phyloP scores from a whole-genome alignment of 371 early-diverging fungal genomes.

The Actinomucor elegans region DNA sequence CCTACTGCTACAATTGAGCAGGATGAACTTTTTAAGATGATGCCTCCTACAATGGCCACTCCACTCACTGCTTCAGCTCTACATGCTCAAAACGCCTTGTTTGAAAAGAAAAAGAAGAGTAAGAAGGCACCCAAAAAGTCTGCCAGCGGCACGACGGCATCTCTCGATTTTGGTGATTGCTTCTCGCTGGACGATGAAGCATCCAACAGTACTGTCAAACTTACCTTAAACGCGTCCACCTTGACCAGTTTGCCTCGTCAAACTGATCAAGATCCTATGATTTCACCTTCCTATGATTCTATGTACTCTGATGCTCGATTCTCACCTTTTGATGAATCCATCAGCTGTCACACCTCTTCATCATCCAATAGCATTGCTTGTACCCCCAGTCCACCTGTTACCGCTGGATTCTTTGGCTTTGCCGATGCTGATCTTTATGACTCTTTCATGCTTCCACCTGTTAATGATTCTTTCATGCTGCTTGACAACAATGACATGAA shows the following conservation, averaged over 20 bases:
- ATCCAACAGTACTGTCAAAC: not conserved
- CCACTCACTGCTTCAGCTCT: constrained; percentile 25
- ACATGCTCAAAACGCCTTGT: constrained; percentile 21
- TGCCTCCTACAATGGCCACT: constrained; percentile 16
- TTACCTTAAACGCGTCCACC: not conserved
- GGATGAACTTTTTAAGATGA: constrained; percentile 7
- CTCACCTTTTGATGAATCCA: constrained; percentile 27
- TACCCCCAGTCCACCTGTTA: constrained; percentile 29
- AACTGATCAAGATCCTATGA: constrained; percentile 23
- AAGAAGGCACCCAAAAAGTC: constrained; percentile 5
- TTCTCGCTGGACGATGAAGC: constrained; percentile 48
- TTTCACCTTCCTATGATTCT: constrained; percentile 23
- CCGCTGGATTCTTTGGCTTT: constrained; percentile 21
- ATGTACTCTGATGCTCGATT: constrained; percentile 17
- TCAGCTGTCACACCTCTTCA: constrained; percentile 16
- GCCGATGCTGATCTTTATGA: constrained; percentile 25
- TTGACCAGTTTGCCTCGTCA: constrained; percentile 9
- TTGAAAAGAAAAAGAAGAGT: constrained; percentile 15
- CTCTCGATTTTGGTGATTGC: constrained; percentile 43
- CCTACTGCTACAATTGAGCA: constrained; percentile 13
- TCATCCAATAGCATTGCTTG: constrained; percentile 17
- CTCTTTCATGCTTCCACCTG: constrained; percentile 30
- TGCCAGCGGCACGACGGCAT: constrained; percentile 21
- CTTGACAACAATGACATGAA: constrained; percentile 24
- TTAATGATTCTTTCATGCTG: constrained; percentile 27